A percentile compares a stretch with the other conserved stretches of the same genome.
Evolutionary conservation across 1,284 basidiomycete species (phyloP).

Genomic region (Moesziomyces globuligerus): DNA sequence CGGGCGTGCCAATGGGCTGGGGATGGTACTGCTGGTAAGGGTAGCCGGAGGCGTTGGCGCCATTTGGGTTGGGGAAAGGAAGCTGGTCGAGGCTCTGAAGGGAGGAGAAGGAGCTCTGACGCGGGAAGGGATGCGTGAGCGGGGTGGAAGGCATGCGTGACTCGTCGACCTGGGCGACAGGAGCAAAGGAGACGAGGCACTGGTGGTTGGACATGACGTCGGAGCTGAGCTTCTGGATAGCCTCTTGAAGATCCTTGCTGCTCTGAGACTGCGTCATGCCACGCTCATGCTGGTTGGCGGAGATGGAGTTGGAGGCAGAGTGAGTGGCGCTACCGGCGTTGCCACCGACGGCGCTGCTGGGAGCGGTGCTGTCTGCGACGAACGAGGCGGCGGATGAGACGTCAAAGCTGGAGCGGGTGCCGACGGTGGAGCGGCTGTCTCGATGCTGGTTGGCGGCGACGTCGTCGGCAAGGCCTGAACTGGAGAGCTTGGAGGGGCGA

Average conservation of each 20-base stretch:
- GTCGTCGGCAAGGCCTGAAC: constrained; percentile 21
- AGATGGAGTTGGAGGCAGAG: constrained; percentile 55
- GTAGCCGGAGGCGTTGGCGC: constrained; percentile 31
- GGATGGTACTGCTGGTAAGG: constrained; percentile 54
- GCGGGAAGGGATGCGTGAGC: constrained; percentile 29
- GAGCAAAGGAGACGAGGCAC: constrained; percentile 57
- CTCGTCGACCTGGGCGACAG: constrained; percentile 43
- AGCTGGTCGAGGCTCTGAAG: constrained; percentile 42
- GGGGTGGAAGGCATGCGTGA: constrained; percentile 34
- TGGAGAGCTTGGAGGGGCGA: constrained; percentile 25
- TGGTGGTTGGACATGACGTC: constrained; percentile 61
- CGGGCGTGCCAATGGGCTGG: constrained; percentile 44
- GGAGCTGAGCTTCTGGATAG: constrained; percentile 52
- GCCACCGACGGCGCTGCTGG: constrained; percentile 49
- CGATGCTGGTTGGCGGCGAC: constrained; percentile 29
- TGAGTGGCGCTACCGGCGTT: constrained; percentile 47
- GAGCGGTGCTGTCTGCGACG: constrained; percentile 55
- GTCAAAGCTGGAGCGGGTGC: constrained; percentile 58
- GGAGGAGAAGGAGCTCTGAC: constrained; percentile 50
- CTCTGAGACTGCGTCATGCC: constrained; percentile 45
- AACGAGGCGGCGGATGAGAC: constrained; percentile 51
- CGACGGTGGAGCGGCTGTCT: constrained; percentile 58
- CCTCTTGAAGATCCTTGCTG: constrained; percentile 50
- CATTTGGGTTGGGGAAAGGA: constrained; percentile 38
- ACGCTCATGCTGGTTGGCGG: constrained; percentile 31